Evolutionary conservation across 2,329 filamentous ascomycete genomes (phyloP).

Genomic region (Exutisphaerella laricina): DNA sequence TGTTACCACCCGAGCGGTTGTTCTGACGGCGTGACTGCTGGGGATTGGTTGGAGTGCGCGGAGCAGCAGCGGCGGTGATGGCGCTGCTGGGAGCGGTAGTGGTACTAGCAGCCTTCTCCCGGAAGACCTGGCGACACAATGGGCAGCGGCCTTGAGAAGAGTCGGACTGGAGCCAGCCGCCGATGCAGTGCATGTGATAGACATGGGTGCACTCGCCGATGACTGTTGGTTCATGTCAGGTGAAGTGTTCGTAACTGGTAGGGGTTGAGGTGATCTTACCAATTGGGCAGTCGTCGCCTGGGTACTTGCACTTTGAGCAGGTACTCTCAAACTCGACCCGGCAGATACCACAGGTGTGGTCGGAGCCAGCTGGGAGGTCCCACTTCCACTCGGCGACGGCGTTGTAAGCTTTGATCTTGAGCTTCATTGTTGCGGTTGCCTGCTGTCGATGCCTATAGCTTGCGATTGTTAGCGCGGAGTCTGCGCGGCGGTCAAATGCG

Average conservation of each 20-base stretch:
- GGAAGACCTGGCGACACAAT: constrained; percentile 82
- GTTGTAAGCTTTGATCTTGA: constrained; percentile 89
- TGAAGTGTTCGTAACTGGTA: background rate
- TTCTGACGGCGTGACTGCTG: constrained; percentile 3
- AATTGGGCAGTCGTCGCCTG: constrained; percentile 89
- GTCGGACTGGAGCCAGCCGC: constrained; percentile 94
- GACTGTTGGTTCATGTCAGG: constrained; percentile 51
- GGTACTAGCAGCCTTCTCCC: constrained; percentile 29
- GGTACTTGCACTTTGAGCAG: constrained; percentile 96
- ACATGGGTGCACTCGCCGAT: constrained; percentile 96
- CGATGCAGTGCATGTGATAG: constrained; percentile 98
- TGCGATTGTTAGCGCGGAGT: background rate
- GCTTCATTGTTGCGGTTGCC: constrained; percentile 63
- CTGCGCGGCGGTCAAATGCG: too few species aligned
- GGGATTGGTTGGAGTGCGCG: constrained; percentile 10
- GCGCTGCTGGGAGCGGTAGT: background rate
- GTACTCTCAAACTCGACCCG: constrained; percentile 97
- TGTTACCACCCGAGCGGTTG: too few species aligned
- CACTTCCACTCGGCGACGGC: constrained; percentile 95
- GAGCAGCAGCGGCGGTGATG: background rate
- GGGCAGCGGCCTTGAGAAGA: constrained; percentile 89
- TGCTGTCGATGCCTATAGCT: background rate
- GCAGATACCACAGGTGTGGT: constrained; percentile 94
- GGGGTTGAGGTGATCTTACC: constrained; percentile 51
- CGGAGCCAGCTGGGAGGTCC: constrained; percentile 82